phyloP scores from a whole-genome alignment of 148 eudicot species.

The Bassia scoparia region DNA sequence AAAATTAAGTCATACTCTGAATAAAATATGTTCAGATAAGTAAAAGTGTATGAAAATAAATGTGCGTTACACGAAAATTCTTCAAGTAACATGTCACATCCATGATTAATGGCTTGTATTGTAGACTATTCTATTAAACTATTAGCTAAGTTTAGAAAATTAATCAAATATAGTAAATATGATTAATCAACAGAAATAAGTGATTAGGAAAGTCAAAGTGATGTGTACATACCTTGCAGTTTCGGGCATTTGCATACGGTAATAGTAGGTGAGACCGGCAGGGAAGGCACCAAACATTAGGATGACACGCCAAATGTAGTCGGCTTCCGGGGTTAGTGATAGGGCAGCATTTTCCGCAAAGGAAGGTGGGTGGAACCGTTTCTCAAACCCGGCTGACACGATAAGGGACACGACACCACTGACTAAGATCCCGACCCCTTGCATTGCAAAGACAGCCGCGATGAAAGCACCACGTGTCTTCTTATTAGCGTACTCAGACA shows the following conservation, averaged over 20 bases:
- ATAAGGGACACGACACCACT: slow-evolving; percentile 56
- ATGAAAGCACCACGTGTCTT: slow-evolving; percentile 69
- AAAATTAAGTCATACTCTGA: too few relatives aligned
- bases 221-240: slow-evolving; percentile 36
- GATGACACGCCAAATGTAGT: slow-evolving; percentile 43
- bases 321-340: slow-evolving; percentile 37
- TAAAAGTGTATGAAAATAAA: too few relatives aligned
- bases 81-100: too few relatives aligned
- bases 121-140: too few relatives aligned
- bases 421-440: slow-evolving; percentile 56
- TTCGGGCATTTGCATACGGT: slow-evolving; percentile 59
- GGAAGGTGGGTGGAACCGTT: slow-evolving; percentile 23
- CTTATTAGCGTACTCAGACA: slow-evolving; percentile 79
- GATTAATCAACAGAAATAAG: too few relatives aligned
- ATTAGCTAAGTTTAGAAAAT: too few relatives aligned
- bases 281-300: slow-evolving; percentile 62
- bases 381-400: slow-evolving; percentile 37
- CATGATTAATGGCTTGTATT: too few relatives aligned
- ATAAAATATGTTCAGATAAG: too few relatives aligned
- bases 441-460: slow-evolving; percentile 81
- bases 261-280: slow-evolving; percentile 45
- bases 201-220: too few relatives aligned
- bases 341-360: slow-evolving; percentile 12
- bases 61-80: too few relatives aligned
- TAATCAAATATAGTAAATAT: too few relatives aligned